These are phyloP conservation scores for Lactifluus volemus DNA, from an alignment of 768 basidiomycete species.

Conservation along the genomic window DNA sequence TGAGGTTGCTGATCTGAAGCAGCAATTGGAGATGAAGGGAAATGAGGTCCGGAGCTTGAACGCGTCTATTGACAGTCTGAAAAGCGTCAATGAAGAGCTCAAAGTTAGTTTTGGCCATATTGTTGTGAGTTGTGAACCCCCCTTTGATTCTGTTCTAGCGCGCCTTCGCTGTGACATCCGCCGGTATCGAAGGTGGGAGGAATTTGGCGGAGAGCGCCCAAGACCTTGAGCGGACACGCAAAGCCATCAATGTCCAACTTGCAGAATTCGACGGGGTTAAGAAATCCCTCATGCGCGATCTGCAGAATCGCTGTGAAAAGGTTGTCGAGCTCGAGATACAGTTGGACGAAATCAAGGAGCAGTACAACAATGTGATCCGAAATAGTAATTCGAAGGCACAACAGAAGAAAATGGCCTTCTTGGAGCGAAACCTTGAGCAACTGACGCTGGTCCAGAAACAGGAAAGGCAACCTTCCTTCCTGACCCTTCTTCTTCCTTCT, in stretches of 20 bases:
- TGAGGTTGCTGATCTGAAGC: constrained; percentile 80
- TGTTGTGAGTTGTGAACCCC: constrained; percentile 1
- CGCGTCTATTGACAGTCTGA: constrained; percentile 82
- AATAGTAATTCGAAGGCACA: constrained; percentile 98
- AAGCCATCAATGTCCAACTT: constrained; percentile 95
- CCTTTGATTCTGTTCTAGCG: constrained; percentile 45
- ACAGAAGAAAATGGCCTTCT: constrained; percentile 98
- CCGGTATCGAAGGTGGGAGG: constrained; percentile 95
- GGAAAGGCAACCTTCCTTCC: constrained; percentile 35
- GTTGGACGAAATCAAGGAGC: constrained; percentile 96
- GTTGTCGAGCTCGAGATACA: constrained; percentile 99
- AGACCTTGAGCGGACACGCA: constrained; percentile 93
- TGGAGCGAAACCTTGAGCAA: constrained; percentile 94
- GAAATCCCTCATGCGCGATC: constrained; percentile 96
- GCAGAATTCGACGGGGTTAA: constrained; percentile 98
- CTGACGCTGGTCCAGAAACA: constrained; percentile 95
- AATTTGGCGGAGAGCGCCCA: constrained; percentile 94
- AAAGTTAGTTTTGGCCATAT: constrained; percentile 54
- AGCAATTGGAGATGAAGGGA: constrained; percentile 76
- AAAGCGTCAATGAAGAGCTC: constrained; percentile 95
- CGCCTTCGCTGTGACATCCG: constrained; percentile 93
- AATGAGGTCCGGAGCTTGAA: constrained; percentile 82
- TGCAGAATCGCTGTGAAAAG: constrained; percentile 99
- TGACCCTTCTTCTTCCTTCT: not conserved
- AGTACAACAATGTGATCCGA: constrained; percentile 96